phyloP scores from a whole-genome alignment of 2,329 filamentous ascomycete genomes.

The Herpotrichia juniperi region DNA sequence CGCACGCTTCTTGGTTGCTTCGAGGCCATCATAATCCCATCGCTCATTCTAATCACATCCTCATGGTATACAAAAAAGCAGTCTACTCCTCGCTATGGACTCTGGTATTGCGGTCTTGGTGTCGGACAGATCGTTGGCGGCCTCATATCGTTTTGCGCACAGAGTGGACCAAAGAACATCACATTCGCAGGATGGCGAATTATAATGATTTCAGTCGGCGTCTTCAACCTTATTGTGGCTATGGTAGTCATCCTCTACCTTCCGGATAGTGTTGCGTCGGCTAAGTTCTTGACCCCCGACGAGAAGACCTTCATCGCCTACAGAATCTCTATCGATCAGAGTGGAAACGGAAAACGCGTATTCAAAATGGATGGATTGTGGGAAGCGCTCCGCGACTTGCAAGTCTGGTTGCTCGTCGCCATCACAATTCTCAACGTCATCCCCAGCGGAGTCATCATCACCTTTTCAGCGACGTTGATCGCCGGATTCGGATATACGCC shows the following conservation, averaged over 20 bases:
- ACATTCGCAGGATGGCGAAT: conserved; percentile 9
- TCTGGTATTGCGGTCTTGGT: no score
- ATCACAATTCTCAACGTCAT: no score
- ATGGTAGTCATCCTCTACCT: conserved; percentile 22
- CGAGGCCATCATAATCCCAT: conserved; percentile 18
- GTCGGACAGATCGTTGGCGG: conserved; percentile 9
- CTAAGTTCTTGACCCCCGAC: conserved; percentile 22
- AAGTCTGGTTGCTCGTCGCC: neutral
- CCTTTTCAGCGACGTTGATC: neutral
- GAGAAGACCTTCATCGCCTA: conserved; percentile 14
- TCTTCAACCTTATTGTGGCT: conserved; percentile 21
- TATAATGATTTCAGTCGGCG: conserved; percentile 30
- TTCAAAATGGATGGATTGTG: neutral
- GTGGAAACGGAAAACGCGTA: neutral
- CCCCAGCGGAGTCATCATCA: neutral
- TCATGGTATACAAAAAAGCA: conserved; percentile 14
- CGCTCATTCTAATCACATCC: conserved; percentile 12
- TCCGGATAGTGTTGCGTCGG: conserved; percentile 18
- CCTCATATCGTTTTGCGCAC: neutral
- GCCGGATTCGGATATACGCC: neutral
- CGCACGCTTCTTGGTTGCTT: conserved; percentile 13
- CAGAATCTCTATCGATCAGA: neutral
- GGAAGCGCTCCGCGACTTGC: neutral
- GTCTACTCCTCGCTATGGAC: conserved; percentile 3
- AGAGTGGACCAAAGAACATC: neutral